These are phyloP conservation scores for Lecanicillium sp. DNA, from an alignment of 2,329 filamentous ascomycete species.

Conservation along the genomic window DNA sequence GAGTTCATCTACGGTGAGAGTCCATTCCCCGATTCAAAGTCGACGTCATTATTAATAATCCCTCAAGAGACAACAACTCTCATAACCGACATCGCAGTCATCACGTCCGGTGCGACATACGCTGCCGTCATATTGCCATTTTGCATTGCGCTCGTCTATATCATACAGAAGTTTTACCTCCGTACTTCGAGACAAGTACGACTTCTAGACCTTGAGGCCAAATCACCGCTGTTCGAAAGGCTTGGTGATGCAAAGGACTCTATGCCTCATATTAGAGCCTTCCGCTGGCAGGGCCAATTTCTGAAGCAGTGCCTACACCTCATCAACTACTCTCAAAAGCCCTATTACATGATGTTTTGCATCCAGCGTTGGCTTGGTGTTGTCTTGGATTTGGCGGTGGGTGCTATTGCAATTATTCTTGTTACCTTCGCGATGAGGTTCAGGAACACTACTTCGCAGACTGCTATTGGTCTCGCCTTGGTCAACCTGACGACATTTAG, in stretches of 20 bases:
- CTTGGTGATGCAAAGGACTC: constrained; percentile 30
- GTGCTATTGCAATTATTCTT: constrained; percentile 26
- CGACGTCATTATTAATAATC: not conserved
- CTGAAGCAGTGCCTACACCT: constrained; percentile 37
- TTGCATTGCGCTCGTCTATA: constrained; percentile 14
- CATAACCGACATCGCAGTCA: constrained; percentile 19
- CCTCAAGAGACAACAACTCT: not conserved
- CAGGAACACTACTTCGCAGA: constrained; percentile 34
- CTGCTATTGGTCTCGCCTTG: constrained; percentile 39
- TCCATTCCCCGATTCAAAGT: not conserved
- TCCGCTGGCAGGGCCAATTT: constrained; percentile 23
- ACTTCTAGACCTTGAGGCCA: constrained; percentile 47
- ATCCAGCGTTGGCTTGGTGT: constrained; percentile 41
- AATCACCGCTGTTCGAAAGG: constrained; percentile 36
- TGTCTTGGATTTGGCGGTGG: constrained; percentile 29
- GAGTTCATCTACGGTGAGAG: constrained; percentile 26
- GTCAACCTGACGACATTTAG: constrained; percentile 24
- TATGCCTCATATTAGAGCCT: constrained; percentile 21
- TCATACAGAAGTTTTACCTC: constrained; percentile 26
- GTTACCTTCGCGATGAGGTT: constrained; percentile 34
- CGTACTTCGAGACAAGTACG: constrained; percentile 49
- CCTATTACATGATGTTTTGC: constrained; percentile 32
- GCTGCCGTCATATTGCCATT: constrained; percentile 39
- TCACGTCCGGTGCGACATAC: constrained; percentile 34
- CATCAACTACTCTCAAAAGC: constrained; percentile 25